These are phyloP conservation scores for Angophora floribunda DNA, from an alignment of 345 rosid genomes.

Conservation along the genomic window DNA sequence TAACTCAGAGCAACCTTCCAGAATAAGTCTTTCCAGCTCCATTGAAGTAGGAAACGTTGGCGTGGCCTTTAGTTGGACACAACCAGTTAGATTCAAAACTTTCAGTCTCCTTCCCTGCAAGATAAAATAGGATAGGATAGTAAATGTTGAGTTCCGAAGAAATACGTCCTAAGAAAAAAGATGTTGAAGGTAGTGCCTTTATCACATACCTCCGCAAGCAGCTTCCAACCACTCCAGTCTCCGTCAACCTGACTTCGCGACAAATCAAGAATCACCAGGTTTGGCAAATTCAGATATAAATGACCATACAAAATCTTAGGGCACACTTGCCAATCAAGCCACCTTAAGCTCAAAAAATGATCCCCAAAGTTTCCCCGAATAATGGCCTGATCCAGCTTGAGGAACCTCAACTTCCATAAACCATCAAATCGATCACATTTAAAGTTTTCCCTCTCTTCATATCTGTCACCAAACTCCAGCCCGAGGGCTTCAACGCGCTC, in stretches of 20 bases:
- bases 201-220: rapidly evolving
- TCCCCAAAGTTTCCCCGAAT: rapidly evolving
- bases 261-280: neutral
- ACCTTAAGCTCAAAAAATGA: neutral
- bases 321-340: neutral
- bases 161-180: rapidly evolving
- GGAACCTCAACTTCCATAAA: neutral
- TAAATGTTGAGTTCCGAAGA: neutral
- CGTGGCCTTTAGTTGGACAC: rapidly evolving
- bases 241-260: rapidly evolving
- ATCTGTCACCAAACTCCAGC: rapidly evolving
- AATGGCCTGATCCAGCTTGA: neutral
- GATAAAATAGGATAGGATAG: rapidly evolving
- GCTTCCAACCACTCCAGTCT: neutral
- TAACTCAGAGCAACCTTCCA: no score
- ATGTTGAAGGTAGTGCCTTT: rapidly evolving
- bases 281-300: no score
- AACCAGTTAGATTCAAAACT: neutral
- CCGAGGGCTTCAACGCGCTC: rapidly evolving
- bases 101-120: neutral
- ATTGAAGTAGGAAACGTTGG: neutral
- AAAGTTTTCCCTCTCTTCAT: rapidly evolving
- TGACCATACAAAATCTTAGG: rapidly evolving
- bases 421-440: neutral
- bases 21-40: no score